Evolutionary conservation across 352 stramenopile genomes (phyloP), one percentile per base, ranked within the genome.

Genomic region (Lagenidium giganteum): DNA sequence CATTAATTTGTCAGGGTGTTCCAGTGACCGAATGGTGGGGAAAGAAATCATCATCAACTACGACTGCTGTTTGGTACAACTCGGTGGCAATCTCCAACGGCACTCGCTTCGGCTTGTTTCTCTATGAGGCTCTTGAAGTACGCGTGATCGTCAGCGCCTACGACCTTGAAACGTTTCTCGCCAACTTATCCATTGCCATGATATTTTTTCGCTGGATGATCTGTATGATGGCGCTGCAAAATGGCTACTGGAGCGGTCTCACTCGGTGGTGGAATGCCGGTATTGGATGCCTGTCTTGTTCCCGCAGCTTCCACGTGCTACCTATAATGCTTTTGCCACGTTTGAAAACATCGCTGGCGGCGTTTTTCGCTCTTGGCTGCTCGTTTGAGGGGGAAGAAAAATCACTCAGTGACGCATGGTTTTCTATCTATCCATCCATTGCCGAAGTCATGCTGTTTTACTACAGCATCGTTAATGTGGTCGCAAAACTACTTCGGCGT

Each of bases 101-200:
- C 8, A 17, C 21, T 13, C 43, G 43, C 13, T 53, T 51, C 23
- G 62, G 62, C 1, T 12, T 68, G 5, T 47, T n/a, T n/a, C 51
- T 31, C 12, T 17, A 30, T 8, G 48, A 63, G 18, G 21, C 18
- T 0, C 42, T 33, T 2, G n/a, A 22, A 8, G 45, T 25, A 6
- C 45, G 46, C 22, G 28, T 51, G 11, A 26, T 69, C 12, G 40
- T 31, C 5, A 65, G 41, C 17, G 32, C 43, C 30, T 73, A 70
- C 33, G 48, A 61, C 12, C 36, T 69, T 16, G 55, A 62, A 20
- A 67, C 54, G 5, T 48, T 69, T 8, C 54, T 73, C 20, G 52
- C 50, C 23, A 63, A 70, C 38, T 16, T 58, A 4, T 54, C 59
- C 1, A 33, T 73, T 8, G n/a, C 35, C 16, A 55, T 49, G 23